Base-by-base conservation (phyloP, 805 yeast genomes). In the Yarrowia osloensis region DNA sequence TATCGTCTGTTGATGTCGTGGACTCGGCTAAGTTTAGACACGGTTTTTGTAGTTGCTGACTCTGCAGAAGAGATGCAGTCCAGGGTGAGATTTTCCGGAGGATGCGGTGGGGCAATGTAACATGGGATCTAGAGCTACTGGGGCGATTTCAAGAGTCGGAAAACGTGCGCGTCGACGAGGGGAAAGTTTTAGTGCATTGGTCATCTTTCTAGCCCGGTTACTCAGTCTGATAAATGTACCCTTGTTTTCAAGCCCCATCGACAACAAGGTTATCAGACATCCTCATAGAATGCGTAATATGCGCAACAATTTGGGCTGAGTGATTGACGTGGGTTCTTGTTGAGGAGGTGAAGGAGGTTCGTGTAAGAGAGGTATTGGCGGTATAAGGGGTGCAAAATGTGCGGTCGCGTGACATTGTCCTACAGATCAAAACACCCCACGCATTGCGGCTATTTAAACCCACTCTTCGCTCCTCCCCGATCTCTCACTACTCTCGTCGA, bases 241-340 rank as follows among this genome's bases (percentile, higher is more conserved):
- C 17, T 21, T 15, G 1, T 9, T 40, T 19, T 9, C 26, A 21
- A 7, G 46, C 46, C 46, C 46, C 46, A 40, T 40, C 17, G 17
- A 13, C 65, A 44, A 47, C 54, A 44, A 66, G 66, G 33, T 44
- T 59, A 29, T 61, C 66, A 39, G 61, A 39, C 63, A 50, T 13
- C 26, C 29, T 33, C 19, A 54, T 15, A 65, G 52, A 31, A 21
- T 49, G 28, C 39, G 37, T 26, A n/a, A 39, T 39, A 26, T 40
- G 63, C 57, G 57, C 33, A 26, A 39, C 57, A 21, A 15, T 22
- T 31, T 40, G 65, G 65, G 52, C 35, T 15, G 55, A 42, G 55
- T 17, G 35, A 39, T 59, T 21, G 57, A 24, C 33, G 62, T 39
- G 17, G n/a, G n/a, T n/a, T n/a, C n/a, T n/a, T n/a, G n/a, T n/a